Conservation (phyloP, 345 rosid genomes). For the Euphorbia tirucalli region DNA sequence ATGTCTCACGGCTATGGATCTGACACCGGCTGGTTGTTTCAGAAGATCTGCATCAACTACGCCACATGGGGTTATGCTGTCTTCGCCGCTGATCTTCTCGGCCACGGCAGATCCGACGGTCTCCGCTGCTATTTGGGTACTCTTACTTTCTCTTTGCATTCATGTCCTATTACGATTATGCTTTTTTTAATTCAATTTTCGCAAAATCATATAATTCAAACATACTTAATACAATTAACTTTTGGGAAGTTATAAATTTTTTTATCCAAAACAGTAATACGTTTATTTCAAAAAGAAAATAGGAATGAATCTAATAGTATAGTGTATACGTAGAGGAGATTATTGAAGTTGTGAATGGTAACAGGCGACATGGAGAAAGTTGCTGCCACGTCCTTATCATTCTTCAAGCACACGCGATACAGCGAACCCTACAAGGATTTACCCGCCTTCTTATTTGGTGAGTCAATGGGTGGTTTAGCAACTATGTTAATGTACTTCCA, state of each 20-base stretch:
- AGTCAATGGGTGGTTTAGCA: constrained; percentile 86
- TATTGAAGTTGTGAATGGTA: too few relatives aligned
- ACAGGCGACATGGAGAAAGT: constrained; percentile 86
- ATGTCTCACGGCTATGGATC: constrained; percentile 96
- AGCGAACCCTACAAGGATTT: constrained; percentile 70
- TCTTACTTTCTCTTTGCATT: too few relatives aligned
- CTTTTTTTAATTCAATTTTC: too few relatives aligned
- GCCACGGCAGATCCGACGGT: constrained; percentile 95
- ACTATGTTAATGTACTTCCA: constrained; percentile 94
- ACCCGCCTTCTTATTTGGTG: constrained; percentile 85
- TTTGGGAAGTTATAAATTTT: too few relatives aligned
- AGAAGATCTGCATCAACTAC: constrained; percentile 76
- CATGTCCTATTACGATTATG: too few relatives aligned
- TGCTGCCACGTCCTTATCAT: constrained; percentile 75
- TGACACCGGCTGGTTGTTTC: constrained; percentile 91
- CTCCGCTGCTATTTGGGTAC: constrained; percentile 87
- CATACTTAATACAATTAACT: too few relatives aligned
- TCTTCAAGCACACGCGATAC: constrained; percentile 71
- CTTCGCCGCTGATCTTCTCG: constrained; percentile 91
- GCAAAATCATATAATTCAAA: too few relatives aligned
- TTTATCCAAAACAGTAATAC: too few relatives aligned
- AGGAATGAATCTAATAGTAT: too few relatives aligned
- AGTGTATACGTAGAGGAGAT: too few relatives aligned
- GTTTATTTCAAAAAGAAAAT: too few relatives aligned
- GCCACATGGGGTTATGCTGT: constrained; percentile 95